Evolutionary conservation across 225 moss, liverwort and hornwort genomes (phyloP), one percentile per base, ranked within the genome.

Genomic region (Polytrichum formosum): DNA sequence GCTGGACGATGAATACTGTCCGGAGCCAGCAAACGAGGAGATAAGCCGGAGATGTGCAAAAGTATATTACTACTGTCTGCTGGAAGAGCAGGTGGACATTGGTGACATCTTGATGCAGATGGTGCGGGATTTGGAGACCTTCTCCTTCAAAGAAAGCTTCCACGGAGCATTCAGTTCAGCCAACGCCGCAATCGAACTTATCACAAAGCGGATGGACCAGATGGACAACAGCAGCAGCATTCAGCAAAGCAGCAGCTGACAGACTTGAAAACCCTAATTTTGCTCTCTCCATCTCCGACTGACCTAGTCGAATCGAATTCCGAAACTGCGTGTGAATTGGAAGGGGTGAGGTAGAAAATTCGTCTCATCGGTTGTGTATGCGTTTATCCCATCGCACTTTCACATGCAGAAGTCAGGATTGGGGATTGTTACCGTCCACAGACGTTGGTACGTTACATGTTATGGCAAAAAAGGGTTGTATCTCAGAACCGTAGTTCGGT

Each of bases 71-170:
- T 92, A 92, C 63, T 97, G 96, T 74, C 75, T 97, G 70, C 80
- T 93, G 77, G 96, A 97, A 79, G 80, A 88, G 87, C 96, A 97
- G 61, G 66, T 97, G 66, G 96, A 97, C 75, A 80, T 97, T 21
- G 96, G 96, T 7, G 96, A 97, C 73, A 97, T 97, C 80, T 74
- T 97, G 72, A 91, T 97, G 93, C 93, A 97, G 79, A 97, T 97
- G 93, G 96, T 93, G 72, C 87, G 91, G 26, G 90, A 90, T 68
- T 78, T 97, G 58, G 96, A 97, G 79, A 93, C 90, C 1, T 92
- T 97, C 65, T 97, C 96, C 3, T 97, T 97, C 83, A 93, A 93
- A 61, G 83, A 93, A 62, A 97, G 96, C 75, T 97, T 97, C 61
- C 96, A 97, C 56, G 96, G 96, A 13, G 85, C 89, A 70, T 97